Evolutionary conservation across 139 green algal genomes (phyloP).

Genomic region (Yamagishiella unicocca): DNA sequence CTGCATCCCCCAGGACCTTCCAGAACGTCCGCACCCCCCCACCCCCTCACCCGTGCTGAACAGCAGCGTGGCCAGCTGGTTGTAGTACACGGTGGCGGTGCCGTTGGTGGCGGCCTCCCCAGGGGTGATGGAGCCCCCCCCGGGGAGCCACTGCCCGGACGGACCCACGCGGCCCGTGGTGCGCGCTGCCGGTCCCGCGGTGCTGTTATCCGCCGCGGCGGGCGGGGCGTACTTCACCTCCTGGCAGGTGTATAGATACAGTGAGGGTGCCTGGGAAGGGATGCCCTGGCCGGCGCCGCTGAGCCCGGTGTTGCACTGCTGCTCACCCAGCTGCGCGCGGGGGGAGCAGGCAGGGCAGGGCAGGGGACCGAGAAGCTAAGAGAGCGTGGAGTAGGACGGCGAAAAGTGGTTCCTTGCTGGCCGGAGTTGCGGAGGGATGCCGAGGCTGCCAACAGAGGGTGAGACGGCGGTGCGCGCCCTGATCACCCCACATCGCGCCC

Average conservation of each 20-base stretch:
- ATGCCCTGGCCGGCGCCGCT: constrained; percentile 9
- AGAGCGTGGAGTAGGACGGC: too few species aligned
- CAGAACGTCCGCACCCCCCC: background rate
- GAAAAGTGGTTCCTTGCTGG: too few species aligned
- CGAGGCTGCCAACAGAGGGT: too few species aligned
- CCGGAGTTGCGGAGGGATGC: too few species aligned
- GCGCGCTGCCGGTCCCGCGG: too few species aligned
- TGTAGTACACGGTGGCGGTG: constrained; percentile 75
- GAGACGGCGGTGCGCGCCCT: too few species aligned
- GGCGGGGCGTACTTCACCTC: constrained; percentile 22
- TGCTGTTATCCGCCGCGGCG: too few species aligned
- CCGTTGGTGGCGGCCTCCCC: constrained; percentile 34
- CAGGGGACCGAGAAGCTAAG: too few species aligned
- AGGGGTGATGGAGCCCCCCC: constrained; percentile 50
- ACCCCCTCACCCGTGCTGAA: constrained; percentile 61
- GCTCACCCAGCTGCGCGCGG: constrained; percentile 24
- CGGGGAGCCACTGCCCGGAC: background rate
- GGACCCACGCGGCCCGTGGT: too few species aligned
- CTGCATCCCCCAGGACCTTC: too few species aligned
- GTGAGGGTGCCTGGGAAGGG: constrained; percentile 2
- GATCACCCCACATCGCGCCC: too few species aligned
- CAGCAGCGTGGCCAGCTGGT: constrained; percentile 91
- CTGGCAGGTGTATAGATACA: constrained; percentile 58
- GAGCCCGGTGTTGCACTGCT: constrained; percentile 53
- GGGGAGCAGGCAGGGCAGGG: too few species aligned